Evolutionary conservation across 2,329 filamentous ascomycete genomes (phyloP).

Genomic region (Lasiodiplodia sp.): DNA sequence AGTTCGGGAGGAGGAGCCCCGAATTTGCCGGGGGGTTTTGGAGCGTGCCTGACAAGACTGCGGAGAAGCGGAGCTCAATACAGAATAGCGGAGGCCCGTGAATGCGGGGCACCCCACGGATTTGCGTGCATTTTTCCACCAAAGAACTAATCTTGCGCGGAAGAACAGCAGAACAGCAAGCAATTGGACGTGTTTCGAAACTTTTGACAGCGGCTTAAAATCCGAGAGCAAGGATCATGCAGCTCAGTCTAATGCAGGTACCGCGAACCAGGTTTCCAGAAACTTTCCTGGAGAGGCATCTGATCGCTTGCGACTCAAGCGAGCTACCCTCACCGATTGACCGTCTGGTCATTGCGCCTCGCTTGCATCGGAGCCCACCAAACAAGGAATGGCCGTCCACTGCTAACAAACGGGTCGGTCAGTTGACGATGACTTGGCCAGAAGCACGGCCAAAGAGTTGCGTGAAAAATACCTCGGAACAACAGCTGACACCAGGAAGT

Average conservation of each 20-base stretch:
- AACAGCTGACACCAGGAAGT: no score
- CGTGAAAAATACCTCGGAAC: no score
- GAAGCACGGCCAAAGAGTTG: no score
- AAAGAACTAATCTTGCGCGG: background rate
- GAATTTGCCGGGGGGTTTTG: background rate
- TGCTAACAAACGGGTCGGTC: background rate
- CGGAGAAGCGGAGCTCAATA: background rate
- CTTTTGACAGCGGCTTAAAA: background rate
- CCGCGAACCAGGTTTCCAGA: background rate
- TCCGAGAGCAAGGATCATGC: background rate
- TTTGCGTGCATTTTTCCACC: conserved; percentile 12
- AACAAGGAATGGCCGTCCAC: background rate
- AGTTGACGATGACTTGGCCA: background rate
- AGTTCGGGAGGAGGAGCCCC: background rate
- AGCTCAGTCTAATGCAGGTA: background rate
- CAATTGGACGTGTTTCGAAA: conserved; percentile 1
- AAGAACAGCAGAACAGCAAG: background rate
- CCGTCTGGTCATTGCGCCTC: background rate
- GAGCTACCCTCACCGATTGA: background rate
- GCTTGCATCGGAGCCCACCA: background rate
- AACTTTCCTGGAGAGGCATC: background rate
- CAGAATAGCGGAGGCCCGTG: background rate
- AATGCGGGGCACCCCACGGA: conserved; percentile 8
- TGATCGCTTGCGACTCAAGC: background rate
- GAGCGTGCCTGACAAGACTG: background rate